Conservation (phyloP, 768 basidiomycete species). For the Termitomyces sp. region DNA sequence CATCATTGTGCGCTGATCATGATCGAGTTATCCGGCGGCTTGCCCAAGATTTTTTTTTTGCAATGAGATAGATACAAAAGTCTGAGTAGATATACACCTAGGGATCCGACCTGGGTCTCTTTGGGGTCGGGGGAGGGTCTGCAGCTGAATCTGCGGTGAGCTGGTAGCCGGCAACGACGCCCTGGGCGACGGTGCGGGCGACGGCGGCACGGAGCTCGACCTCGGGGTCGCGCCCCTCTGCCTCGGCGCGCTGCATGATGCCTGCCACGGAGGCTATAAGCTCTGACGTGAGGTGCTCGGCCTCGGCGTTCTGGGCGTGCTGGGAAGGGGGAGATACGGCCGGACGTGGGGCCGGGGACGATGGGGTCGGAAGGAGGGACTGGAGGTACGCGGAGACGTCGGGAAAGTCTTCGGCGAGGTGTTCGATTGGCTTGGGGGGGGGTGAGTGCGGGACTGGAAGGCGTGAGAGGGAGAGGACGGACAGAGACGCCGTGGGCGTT, state of each 20-base stretch:
- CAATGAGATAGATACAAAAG: no score
- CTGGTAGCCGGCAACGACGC: constrained; percentile 55
- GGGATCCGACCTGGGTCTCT: no score
- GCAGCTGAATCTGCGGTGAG: constrained; percentile 24
- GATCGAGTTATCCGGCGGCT: not conserved
- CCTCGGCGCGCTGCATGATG: constrained; percentile 51
- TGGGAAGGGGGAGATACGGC: constrained; percentile 40
- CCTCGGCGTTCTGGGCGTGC: constrained; percentile 59
- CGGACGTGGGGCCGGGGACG: constrained; percentile 13
- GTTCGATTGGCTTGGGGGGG: constrained; percentile 53
- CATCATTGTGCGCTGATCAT: not conserved
- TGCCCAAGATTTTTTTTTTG: not conserved
- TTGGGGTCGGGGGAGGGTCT: no score
- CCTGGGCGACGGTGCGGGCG: constrained; percentile 57
- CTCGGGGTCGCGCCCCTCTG: constrained; percentile 63
- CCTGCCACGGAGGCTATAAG: constrained; percentile 62
- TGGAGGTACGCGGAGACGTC: constrained; percentile 59
- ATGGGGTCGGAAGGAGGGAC: constrained; percentile 20
- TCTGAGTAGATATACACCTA: no score
- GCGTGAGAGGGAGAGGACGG: constrained; percentile 21
- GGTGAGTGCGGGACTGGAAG: constrained; percentile 1
- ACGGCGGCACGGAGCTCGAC: constrained; percentile 61
- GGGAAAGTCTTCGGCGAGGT: constrained; percentile 67
- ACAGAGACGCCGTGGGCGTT: constrained; percentile 79
- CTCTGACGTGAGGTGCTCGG: constrained; percentile 26